Base-by-base conservation (phyloP, 805 yeast species). In the Teunomyces gatunensis region DNA sequence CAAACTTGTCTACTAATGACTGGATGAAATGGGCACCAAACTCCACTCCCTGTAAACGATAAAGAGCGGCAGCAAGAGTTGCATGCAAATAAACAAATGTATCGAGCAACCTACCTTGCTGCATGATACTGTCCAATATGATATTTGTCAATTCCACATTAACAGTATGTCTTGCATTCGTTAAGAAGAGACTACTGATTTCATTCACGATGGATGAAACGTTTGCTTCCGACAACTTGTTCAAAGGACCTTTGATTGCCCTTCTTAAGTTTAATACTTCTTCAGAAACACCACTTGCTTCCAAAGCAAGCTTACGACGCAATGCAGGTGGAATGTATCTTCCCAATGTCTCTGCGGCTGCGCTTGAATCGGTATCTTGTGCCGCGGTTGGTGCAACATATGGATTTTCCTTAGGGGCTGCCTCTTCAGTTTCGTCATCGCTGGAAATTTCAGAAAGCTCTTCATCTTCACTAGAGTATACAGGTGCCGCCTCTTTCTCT, bases 11-110 rank as follows among this genome's bases (percentile, higher is more conserved):
- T n/a, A 91, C 87, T 47, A 87, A 61, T 0, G 80, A 74, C 61
- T 94, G 99, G 29, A 90, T 74, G 49, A 90, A 85, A 55, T 73
- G 79, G 0, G 97, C 99, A 50, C 96, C 97, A 63, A 89, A 86
- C 52, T 89, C 96, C 33, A 84, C 80, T 17, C 99, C 98, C 55
- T 87, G 87, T 17, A 83, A 59, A 50, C 87, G 77, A 67, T 87
- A 89, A 20, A 94, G 63, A 0, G 96, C 85, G 18, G 84, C 84
- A 2, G 84, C 79, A 6, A 89, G 73, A 5, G 89, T 84, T 1
- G 96, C 86, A 63, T 92, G 91, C 28, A 88, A 74, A 50, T 86
- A 78, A 34, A 91, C 80, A 61, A 89, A 89, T 1, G 87, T 80
- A 53, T 91, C 97, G 42, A 89, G 68, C 43, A 90, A 67, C 41